Base-by-base conservation (phyloP, 1,139 yeast genomes). In the Hyphopichia burtonii region DNA sequence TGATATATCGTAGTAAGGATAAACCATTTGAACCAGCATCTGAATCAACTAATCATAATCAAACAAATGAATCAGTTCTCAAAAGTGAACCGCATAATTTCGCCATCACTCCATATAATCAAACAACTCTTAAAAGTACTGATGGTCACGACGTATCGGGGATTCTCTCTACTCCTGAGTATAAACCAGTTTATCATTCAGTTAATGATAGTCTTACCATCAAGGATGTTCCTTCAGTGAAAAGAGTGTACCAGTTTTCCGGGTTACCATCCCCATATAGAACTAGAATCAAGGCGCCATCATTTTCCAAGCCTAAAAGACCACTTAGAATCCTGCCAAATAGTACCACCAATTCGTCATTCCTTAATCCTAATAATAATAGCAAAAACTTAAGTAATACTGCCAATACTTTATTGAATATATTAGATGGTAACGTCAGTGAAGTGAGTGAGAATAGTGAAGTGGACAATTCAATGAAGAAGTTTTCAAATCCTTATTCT, bases 191-290 rank as follows among this genome's bases (percentile, higher is more conserved):
- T 39, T 59, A 71, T 43, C 73, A 67, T 42, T 58, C 63, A 12
- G 57, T 61, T 12, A 57, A 56, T 47, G 62, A 59, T 41, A 59
- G 63, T 14, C 4, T 28, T 10, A 54, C 51, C 46, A 55, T 64
- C 41, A 48, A 47, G 35, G 54, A 51, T 34, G 48, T 63, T 37
- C 67, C 72, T 1, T 64, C 76, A 12, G 68, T 71, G 30, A 72
- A 68, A 48, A 55, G 83, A 49, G 78, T 83, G 2, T 81, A 82
- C 47, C 83, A 80, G 49, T 83, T 82, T 52, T 74, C 85, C 0
- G 80, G 80, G 1, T 63, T 82, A 33, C 87, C 88, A 4, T 78
- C 86, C 0, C 88, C 88, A 2, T 82, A 81, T 55, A 68, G 80
- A 51, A 74, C 83, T 1, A 70, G 82, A 43, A 63, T 74, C 53